phyloP scores from a whole-genome alignment of 225 moss, liverwort and hornwort species.

The Straminergon stramineum region DNA sequence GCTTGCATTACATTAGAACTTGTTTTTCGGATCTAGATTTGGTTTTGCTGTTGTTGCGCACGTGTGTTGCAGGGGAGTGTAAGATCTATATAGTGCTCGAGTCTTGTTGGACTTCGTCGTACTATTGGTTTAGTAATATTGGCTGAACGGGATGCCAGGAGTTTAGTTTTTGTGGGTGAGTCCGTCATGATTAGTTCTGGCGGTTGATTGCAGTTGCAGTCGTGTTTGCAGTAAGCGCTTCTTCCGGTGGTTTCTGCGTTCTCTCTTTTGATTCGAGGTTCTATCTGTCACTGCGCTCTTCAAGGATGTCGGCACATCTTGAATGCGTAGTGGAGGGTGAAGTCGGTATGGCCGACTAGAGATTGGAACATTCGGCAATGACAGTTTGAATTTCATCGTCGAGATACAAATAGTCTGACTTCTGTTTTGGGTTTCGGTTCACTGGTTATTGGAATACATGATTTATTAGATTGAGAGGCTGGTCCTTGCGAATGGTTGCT shows the following conservation, averaged over 20 bases:
- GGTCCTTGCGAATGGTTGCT: not conserved
- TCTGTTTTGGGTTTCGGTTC: not conserved
- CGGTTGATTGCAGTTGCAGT: not conserved
- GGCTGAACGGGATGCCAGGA: not conserved
- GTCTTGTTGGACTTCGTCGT: not conserved
- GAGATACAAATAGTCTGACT: not conserved
- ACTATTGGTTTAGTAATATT: too few species aligned
- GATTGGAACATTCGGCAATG: not conserved
- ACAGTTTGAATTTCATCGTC: not conserved
- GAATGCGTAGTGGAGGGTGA: not conserved
- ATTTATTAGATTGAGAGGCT: not conserved
- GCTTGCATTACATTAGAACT: not conserved
- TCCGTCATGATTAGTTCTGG: not conserved
- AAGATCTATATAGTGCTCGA: not conserved
- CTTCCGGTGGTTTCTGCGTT: not conserved
- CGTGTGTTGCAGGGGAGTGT: not conserved
- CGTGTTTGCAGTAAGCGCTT: not conserved
- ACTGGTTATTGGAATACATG: not conserved
- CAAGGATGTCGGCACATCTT: not conserved
- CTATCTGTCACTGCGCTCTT: not conserved
- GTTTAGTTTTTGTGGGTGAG: not conserved
- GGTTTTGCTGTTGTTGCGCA: not conserved
- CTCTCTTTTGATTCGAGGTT: not conserved
- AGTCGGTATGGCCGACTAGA: not conserved
- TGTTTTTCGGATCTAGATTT: not conserved